Base-by-base conservation (phyloP, 306 rosid species). In the Fagus sylvatica region DNA sequence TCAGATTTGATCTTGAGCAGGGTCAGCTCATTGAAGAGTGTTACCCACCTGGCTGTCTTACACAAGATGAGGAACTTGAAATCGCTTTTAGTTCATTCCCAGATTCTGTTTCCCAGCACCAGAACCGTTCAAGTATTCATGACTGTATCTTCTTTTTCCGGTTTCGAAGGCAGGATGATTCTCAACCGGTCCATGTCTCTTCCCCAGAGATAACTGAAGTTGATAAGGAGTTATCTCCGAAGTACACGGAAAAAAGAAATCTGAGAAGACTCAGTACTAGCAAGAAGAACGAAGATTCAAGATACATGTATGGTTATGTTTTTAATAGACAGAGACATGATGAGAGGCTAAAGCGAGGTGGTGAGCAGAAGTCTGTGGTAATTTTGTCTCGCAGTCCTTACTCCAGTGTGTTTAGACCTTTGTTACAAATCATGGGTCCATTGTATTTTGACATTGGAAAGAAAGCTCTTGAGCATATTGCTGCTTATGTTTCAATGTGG, bases 1-100 rank as follows among this genome's bases (percentile, higher is more conserved):
- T 91, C 59, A 82, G 98, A 78, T 93, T 93, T 78, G 98, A 93
- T 90, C 98, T 93, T 43, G 91, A 93, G 48, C 97, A 91, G 71
- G 97, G 98, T 9, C 98, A 93, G 85, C 88, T 93, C n/a, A 90
- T 93, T 17, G 98, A 93, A 87, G 97, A 93, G 89, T 91, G 97
- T 87, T 93, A 86, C 56, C 98, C 98, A 13, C 88, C 91, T 17
- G 91, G 86, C 55, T 79, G 86, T 76, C 90, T 91, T 40, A 87
- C 93, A 0, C 89, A 87, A 22, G 90, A 88, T n/a, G 93, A 93
- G 88, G 97, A 93, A 82, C 96, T 91, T 73, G 90, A 91, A 79
- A 84, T 91, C 39, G 96, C 97, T 19, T 91, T 90, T 70, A 91
- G 91, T 74, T 93, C 97, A 2, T 91, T 93, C 70, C 93, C 97